Conservation (phyloP, 805 yeast species). For the Brettanomyces naardenensis region DNA sequence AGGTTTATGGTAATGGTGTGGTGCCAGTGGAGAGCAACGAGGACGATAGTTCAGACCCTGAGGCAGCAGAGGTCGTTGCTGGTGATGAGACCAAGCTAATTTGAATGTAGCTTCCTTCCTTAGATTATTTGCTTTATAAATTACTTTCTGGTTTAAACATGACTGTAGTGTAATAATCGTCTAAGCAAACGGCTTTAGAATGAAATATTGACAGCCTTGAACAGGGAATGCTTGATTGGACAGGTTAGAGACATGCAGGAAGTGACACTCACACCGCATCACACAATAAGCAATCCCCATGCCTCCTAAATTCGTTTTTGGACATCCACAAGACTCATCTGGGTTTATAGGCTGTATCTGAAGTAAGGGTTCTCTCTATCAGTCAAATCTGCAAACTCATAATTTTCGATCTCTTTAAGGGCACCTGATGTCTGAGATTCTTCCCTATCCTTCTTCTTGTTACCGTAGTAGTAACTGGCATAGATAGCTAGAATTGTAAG, state of each 20-base stretch:
- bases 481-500: slow-evolving; percentile 11
- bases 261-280: too few species aligned
- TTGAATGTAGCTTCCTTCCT: too few species aligned
- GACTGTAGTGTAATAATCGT: too few species aligned
- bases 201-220: too few species aligned
- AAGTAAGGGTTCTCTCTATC: slow-evolving; percentile 46
- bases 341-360: slow-evolving; percentile 30
- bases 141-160: too few species aligned
- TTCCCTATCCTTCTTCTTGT: slow-evolving; percentile 9
- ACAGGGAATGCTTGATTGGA: too few species aligned
- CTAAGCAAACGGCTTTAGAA: too few species aligned
- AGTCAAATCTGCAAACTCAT: slow-evolving; percentile 25
- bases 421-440: slow-evolving; percentile 15
- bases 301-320: too few species aligned
- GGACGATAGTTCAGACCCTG: background rate
- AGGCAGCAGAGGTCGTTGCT: background rate
- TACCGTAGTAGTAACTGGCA: slow-evolving; percentile 12
- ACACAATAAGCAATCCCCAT: too few species aligned
- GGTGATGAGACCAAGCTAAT: background rate
- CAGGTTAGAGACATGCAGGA: too few species aligned
- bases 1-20: slow-evolving; percentile 4
- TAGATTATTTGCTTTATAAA: too few species aligned
- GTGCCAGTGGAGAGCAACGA: background rate
- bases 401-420: slow-evolving; percentile 8
- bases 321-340: too few species aligned